Evolutionary conservation across 192 early-diverging fungal species (phyloP), one percentile per base, ranked within the genome.

Genomic region (Oehlia diaphana): DNA sequence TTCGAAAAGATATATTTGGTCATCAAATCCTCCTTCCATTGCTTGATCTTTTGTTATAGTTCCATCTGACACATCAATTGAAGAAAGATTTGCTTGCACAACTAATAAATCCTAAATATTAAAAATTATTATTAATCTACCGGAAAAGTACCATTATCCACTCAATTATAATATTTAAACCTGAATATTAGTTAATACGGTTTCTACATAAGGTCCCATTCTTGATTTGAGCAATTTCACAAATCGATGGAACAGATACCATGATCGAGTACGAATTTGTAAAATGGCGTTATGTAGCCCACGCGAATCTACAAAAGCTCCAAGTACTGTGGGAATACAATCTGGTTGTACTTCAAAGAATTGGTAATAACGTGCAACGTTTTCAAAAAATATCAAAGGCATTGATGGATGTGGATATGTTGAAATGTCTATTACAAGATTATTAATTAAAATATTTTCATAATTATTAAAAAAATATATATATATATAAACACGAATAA

Each of bases 1-100:
- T 83, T 98, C 97, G 87, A 96, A 97, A 49, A 97, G 81, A 83
- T 93, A 97, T 35, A 95, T 81, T 83, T 97, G 96, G 72, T 91
- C 92, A 79, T 92, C 91, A 77, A 94, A 95, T 68, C 90, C 86
- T 28, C 89, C 88, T 75, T 83, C 84, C n/a, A 84, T 81, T 37
- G 84, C 81, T 23, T 87, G 82, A 66, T 90, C 87, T 79, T 82
- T 85, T 3, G 80, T 83, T 39, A 84, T 86, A 13, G 84, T 87
- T 80, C 87, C 87, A 14, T 80, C 86, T 12, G 88, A 71, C 19
- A 63, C 82, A 77, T 86, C 80, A 58, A 77, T 69, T 47, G 82
- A 79, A 49, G 89, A 84, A 21, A 90, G 78, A 14, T 91, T 87
- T n/a, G 91, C 91, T 70, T 87, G 91, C 8, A 94, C 87, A 10